Evolutionary conservation across 2,329 filamentous ascomycete species (phyloP), one percentile per base, ranked within the genome.

Genomic region (Talaromyces albobiverticillius): DNA sequence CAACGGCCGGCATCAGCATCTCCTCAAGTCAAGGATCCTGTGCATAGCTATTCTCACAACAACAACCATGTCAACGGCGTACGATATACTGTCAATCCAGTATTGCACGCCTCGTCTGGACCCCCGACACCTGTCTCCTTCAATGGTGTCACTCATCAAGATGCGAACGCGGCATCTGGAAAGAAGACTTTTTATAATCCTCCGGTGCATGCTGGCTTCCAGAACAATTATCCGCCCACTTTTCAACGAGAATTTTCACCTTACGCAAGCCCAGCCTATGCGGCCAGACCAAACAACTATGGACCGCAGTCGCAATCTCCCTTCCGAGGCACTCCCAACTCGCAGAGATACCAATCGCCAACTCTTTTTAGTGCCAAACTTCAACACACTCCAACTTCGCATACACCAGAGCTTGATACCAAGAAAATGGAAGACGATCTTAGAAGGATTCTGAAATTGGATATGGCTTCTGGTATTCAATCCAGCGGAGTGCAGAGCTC

Each of bases 361-460:
- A 55, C 55, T 50, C 60, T 58, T 22, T 61, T 59, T 29, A 64
- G 61, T 46, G 58, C 59, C 11, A 56, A 59, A 42, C 54, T 62
- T 51, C 62, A 64, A 20, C 64, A 54, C 53, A 53, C 65, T 41
- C 36, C 51, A 10, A 65, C 22, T 20, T 29, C 53, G 9, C 53
- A 43, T 41, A 46, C 61, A 8, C 63, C 64, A 41, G 60, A 67
- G 23, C 45, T 67, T 23, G 74, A 75, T 56, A 73, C 72, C 4
- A 73, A 73, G 60, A 67, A 72, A 51, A 74, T 78, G 62, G 76
- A 78, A 59, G 75, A 78, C 62, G 74, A 78, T 63, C 61, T 79
- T 51, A 71, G 75, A 26, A 68, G 74, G 26, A 75, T 78, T 29
- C 59, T 79, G 63, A 78, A 78, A 54, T 64, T 79, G 51, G 69